A percentile compares a stretch with the other conserved stretches of the same genome.
phyloP scores from a whole-genome alignment of 805 yeast genomes.

The Saturnispora ahearnii region DNA sequence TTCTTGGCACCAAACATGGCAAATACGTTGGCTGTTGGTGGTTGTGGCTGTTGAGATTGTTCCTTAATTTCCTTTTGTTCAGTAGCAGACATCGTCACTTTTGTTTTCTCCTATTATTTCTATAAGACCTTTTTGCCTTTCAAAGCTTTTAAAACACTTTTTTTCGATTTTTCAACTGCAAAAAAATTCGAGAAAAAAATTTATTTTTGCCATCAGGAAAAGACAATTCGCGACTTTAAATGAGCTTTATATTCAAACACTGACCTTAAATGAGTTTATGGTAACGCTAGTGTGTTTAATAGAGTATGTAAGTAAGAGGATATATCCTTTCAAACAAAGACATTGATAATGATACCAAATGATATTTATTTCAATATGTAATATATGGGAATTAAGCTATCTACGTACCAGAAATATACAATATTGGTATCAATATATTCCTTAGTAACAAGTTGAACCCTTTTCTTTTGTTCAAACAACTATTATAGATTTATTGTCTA shows the following conservation, averaged over 20 bases:
- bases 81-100: conserved; percentile 10
- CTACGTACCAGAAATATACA: no score
- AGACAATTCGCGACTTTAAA: background rate
- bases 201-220: background rate
- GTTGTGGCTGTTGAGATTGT: conserved; percentile 30
- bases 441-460: background rate
- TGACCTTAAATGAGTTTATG: background rate
- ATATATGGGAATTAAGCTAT: no score
- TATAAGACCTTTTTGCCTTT: no score
- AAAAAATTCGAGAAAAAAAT: background rate
- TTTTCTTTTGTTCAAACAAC: background rate
- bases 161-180: no score
- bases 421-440: background rate
- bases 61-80: conserved; percentile 13
- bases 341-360: background rate
- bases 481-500: background rate
- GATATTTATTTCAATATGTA: background rate
- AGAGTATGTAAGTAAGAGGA: background rate
- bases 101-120: background rate
- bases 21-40: conserved; percentile 77
- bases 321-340: background rate
- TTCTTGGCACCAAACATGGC: conserved; percentile 94
- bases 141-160: background rate
- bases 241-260: background rate
- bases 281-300: background rate